These are phyloP conservation scores for Clausena lansium DNA, from an alignment of 345 rosid species.

Conservation along the genomic window DNA sequence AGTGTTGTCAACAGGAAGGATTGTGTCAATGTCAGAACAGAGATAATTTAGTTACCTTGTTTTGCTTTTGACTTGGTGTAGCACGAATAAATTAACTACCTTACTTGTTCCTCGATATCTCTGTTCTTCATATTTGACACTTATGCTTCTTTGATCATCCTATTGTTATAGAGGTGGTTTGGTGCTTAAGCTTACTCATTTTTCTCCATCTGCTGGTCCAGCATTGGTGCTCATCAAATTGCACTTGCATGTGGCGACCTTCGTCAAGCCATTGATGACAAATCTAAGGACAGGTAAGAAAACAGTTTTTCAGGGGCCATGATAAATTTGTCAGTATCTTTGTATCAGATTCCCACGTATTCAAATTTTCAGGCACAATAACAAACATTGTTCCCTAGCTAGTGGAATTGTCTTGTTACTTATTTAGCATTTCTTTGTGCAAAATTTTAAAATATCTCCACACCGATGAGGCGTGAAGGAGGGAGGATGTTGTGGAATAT, in stretches of 20 bases:
- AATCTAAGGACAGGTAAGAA: slow-evolving; percentile 13
- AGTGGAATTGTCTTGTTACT: background rate
- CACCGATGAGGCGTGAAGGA: background rate
- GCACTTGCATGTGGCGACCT: slow-evolving; percentile 13
- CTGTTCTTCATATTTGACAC: background rate
- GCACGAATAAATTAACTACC: background rate
- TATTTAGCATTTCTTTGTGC: background rate
- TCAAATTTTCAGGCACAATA: background rate
- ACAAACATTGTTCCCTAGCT: background rate
- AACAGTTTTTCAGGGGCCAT: background rate
- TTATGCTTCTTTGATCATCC: background rate
- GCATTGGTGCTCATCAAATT: slow-evolving; percentile 17
- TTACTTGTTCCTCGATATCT: background rate
- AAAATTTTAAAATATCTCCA: background rate
- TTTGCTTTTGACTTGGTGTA: background rate
- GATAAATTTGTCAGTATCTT: background rate
- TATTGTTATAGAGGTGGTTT: background rate
- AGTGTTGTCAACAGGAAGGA: background rate
- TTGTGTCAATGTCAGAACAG: background rate
- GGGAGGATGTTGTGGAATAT: slow-evolving; percentile 1
- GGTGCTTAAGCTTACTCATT: background rate
- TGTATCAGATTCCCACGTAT: background rate
- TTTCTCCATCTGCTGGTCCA: slow-evolving; percentile 14
- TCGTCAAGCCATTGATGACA: slow-evolving; percentile 4
- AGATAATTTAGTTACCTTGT: background rate